Base-by-base conservation (phyloP, 495 filamentous ascomycete genomes). In the Penicillium longicatenatum region DNA sequence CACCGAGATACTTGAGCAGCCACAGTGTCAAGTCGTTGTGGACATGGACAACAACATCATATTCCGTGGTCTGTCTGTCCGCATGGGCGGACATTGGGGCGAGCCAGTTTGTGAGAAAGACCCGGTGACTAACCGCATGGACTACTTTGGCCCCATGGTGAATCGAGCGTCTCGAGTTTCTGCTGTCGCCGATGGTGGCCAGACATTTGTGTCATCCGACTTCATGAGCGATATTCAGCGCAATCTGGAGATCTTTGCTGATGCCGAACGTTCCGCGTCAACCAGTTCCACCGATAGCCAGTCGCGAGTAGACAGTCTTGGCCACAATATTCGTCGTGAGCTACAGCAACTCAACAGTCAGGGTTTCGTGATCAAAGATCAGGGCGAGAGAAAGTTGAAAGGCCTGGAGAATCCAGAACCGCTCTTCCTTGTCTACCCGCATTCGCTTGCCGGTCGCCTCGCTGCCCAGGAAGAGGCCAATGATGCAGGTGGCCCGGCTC, bases 81-180 rank as follows among this genome's bases (percentile, higher is more conserved):
- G 94, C 50, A 99, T 99, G 95, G 94, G 94, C 58, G 88, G 93
- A 44, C 94, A 99, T 68, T 98, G 88, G 86, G 94, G 94, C 52
- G 84, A 88, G 44, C 94, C 95, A 29, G 92, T 99, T 52, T 95
- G 91, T 63, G 94, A 98, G 68, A 87, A 88, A 31, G 94, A 99
- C 70, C 93, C 94, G 0, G 90, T 99, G 6, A 99, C 94, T 10
- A 86, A 91, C 47, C 92, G 94, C 41, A 99, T 99, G 94, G 94
- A 99, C 68, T 99, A 99, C 73, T 98, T 97, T 71, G 94, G 94
- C 9, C 94, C 95, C 1, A 98, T 99, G 91, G 94, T 99, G 59
- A 99, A 99, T 72, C 90, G 93, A 58, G 91, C 94, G 0, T 88
- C 93, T 48, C 88, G 94, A 71, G 94, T 99, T 50, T 93, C 90